Evolutionary conservation across 805 yeast genomes (phyloP).

Genomic region (Teunomyces stri): DNA sequence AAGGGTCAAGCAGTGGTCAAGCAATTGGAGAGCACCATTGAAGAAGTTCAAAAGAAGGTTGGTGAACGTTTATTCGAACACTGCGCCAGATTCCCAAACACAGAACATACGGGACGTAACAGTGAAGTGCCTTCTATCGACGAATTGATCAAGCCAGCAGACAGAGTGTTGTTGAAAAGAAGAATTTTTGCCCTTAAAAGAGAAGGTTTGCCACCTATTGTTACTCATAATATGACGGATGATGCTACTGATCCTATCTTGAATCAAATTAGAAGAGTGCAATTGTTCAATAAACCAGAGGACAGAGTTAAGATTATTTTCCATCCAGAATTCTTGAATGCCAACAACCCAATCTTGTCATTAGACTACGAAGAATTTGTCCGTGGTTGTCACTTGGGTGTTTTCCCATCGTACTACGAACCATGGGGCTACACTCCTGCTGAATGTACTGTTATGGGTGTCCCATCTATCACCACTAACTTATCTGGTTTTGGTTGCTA

Average conservation of each 20-base stretch:
- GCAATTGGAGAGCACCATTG: constrained; percentile 84
- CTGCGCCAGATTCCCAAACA: constrained; percentile 65
- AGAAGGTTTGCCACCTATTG: constrained; percentile 88
- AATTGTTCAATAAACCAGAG: constrained; percentile 81
- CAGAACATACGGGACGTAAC: constrained; percentile 12
- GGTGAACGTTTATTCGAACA: constrained; percentile 89
- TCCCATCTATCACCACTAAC: constrained; percentile 95
- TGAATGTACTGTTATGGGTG: constrained; percentile 99
- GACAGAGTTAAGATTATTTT: constrained; percentile 93
- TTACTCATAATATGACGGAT: constrained; percentile 94
- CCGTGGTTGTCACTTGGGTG: constrained; percentile 96
- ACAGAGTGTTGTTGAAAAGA: constrained; percentile 83
- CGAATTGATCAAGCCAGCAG: constrained; percentile 81
- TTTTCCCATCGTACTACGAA: constrained; percentile 96
- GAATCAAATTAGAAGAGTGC: constrained; percentile 87
- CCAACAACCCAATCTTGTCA: constrained; percentile 90
- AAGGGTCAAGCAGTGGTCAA: constrained; percentile 95
- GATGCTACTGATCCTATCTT: constrained; percentile 89
- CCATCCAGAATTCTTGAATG: constrained; percentile 96
- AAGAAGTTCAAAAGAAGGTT: constrained; percentile 80
- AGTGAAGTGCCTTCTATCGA: constrained; percentile 73
- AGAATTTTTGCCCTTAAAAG: constrained; percentile 91
- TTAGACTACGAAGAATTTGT: constrained; percentile 97
- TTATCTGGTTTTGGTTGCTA: constrained; percentile 96
- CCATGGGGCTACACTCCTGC: constrained; percentile 99